Percentiles rank a stretch among this genome's conserved stretches.
These are phyloP conservation scores for Discostella stelligeroides DNA, from an alignment of 108 stramenopile genomes.

Conservation along the genomic window DNA sequence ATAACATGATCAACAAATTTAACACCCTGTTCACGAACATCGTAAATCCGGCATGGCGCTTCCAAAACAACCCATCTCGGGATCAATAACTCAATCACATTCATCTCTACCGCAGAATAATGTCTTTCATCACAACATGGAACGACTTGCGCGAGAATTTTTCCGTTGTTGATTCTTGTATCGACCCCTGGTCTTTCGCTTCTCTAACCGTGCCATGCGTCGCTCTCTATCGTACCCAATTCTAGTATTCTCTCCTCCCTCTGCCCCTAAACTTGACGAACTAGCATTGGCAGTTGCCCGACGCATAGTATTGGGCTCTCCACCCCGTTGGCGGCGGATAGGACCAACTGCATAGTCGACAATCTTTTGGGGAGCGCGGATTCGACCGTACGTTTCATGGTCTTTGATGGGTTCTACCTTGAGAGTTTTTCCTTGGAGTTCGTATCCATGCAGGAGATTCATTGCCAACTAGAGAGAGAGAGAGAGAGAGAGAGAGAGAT, in stretches of 20 bases:
- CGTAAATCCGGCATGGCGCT: too few relatives aligned
- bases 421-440: slow-evolving; percentile 59
- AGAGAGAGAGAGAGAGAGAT: background rate
- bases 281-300: slow-evolving; percentile 35
- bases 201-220: slow-evolving; percentile 37
- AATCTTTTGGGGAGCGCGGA: slow-evolving; percentile 76
- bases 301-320: slow-evolving; percentile 51
- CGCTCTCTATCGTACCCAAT: slow-evolving; percentile 29
- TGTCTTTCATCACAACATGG: background rate
- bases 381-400: slow-evolving; percentile 66
- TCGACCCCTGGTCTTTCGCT: slow-evolving; percentile 42
- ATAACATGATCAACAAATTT: too few relatives aligned
- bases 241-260: slow-evolving; percentile 2
- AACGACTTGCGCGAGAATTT: slow-evolving; percentile 31
- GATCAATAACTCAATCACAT: background rate
- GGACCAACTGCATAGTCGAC: slow-evolving; percentile 70
- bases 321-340: slow-evolving; percentile 35
- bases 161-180: slow-evolving; percentile 57
- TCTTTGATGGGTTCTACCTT: slow-evolving; percentile 78
- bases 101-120: too few relatives aligned
- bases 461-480: slow-evolving; percentile 53
- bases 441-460: slow-evolving; percentile 62
- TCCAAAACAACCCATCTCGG: too few relatives aligned
- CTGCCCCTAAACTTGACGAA: slow-evolving; percentile 6
- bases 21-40: too few relatives aligned